phyloP scores from a whole-genome alignment of 768 basidiomycete species.

The Serendipita vermifera region DNA sequence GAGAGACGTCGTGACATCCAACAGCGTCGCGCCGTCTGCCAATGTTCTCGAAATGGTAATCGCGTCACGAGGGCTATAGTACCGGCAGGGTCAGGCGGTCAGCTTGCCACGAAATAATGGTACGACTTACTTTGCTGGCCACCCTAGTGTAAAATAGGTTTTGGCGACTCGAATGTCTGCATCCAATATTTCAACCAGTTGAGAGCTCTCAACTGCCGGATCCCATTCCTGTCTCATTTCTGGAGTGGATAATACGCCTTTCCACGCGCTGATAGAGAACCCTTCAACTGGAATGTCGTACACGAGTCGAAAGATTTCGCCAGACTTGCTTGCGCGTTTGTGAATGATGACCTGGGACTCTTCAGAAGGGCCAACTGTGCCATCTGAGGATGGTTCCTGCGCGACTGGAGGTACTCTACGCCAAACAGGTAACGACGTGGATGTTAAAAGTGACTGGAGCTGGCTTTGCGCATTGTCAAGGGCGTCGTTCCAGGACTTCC shows the following conservation, averaged over 20 bases:
- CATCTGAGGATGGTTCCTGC: slow-evolving; percentile 49
- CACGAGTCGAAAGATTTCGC: slow-evolving; percentile 72
- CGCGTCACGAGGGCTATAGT: slow-evolving; percentile 71
- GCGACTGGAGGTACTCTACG: slow-evolving; percentile 50
- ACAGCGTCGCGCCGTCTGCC: slow-evolving; percentile 64
- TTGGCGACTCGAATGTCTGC: slow-evolving; percentile 71
- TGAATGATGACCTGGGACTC: slow-evolving; percentile 65
- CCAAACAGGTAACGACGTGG: slow-evolving; percentile 62
- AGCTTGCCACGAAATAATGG: not conserved
- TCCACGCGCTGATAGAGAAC: slow-evolving; percentile 66
- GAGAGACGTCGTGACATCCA: slow-evolving; percentile 88
- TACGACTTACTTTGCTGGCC: slow-evolving; percentile 81
- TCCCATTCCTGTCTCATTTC: slow-evolving; percentile 89
- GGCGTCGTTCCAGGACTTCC: slow-evolving; percentile 69
- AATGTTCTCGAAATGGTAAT: slow-evolving; percentile 85
- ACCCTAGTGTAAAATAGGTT: slow-evolving; percentile 86
- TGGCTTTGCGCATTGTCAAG: slow-evolving; percentile 60
- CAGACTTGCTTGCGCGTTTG: slow-evolving; percentile 50
- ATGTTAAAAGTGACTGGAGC: slow-evolving; percentile 66
- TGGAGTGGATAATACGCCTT: slow-evolving; percentile 67
- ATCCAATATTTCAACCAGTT: slow-evolving; percentile 76
- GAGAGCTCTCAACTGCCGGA: slow-evolving; percentile 77
- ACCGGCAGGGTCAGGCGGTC: not conserved
- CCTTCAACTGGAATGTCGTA: slow-evolving; percentile 62
- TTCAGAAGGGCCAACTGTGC: slow-evolving; percentile 40